Evolutionary conservation across 2,329 filamentous ascomycete genomes (phyloP).

Genomic region (Alternaria angustiovoidea): DNA sequence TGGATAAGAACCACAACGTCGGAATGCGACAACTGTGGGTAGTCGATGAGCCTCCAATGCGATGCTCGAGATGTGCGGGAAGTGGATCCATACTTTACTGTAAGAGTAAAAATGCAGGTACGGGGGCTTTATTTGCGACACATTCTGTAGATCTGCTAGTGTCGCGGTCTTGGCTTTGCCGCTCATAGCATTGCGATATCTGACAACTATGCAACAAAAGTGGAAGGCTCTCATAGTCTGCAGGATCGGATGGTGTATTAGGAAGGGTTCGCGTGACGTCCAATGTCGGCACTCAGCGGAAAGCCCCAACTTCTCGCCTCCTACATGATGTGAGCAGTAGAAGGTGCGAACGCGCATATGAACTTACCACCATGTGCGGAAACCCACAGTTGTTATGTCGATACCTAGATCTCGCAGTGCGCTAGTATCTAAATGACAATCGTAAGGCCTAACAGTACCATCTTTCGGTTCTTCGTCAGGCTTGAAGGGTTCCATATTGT

Average conservation of each 20-base stretch:
- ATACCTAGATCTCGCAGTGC: constrained; percentile 77
- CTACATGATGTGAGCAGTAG: constrained; percentile 29
- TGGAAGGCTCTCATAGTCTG: not conserved
- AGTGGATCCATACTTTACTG: not conserved
- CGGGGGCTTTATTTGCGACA: constrained; percentile 9
- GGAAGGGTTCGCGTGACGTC: not conserved
- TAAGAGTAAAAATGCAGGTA: constrained; percentile 1
- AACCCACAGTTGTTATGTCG: constrained; percentile 76
- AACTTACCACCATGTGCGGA: constrained; percentile 77
- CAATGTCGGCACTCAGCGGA: constrained; percentile 17
- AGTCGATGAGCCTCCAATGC: constrained; percentile 4
- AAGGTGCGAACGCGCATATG: not conserved
- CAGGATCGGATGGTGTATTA: not conserved
- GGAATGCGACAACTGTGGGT: not conserved
- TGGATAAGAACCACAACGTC: not conserved
- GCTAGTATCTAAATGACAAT: constrained; percentile 85
- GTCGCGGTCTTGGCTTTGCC: constrained; percentile 3
- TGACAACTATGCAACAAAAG: not conserved
- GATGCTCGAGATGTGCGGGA: constrained; percentile 2
- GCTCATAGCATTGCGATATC: not conserved
- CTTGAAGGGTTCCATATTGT: constrained; percentile 65
- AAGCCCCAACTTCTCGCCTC: constrained; percentile 45
- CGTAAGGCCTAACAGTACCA: constrained; percentile 80
- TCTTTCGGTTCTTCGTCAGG: constrained; percentile 75
- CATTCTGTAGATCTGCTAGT: not conserved